Base-by-base conservation (phyloP, 805 yeast genomes). In the Ogataea ganodermae region DNA sequence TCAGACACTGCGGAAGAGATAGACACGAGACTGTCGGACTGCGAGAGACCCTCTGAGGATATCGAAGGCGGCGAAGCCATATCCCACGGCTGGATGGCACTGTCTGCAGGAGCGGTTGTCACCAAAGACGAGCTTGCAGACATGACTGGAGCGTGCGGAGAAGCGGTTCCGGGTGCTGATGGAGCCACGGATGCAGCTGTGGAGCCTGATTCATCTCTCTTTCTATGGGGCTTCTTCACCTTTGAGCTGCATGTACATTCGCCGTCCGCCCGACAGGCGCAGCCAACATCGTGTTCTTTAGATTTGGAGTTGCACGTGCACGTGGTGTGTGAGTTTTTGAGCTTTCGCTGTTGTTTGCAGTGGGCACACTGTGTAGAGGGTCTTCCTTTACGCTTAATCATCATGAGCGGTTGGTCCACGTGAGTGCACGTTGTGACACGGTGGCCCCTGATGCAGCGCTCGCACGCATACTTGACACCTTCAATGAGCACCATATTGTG, bases 381-480 rank as follows among this genome's bases (percentile, higher is more conserved):
- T 47, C 99, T 75, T 3, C 99, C 99, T 63, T 94, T 94, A 14
- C 96, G 97, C 63, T 94, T 94, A 65, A 94, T 92, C 87, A 86
- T 86, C 63, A 87, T 84, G 56, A 94, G 71, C 4, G 96, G 95
- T 61, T 88, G 89, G 56, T 94, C 96, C 0, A 91, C 81, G 65
- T 94, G 99, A 37, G 85, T 83, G 68, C 99, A 94, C 2, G 96
- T 82, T 1, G 97, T 87, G 38, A 92, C 99, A 45, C 99, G 74
- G 63, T 94, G 99, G 36, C 99, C 99, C 51, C 99, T 77, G 41
- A 94, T 91, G 68, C 99, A 92, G 50, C 97, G 48, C 58, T 90
- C 96, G 66, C 99, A 92, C 49, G 99, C 98, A 67, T 90, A 92
- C 64, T 94, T 92, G 55, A 88, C 84, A 31, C 97, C 98, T 60